Conservation (phyloP, 306 rosid genomes). For the Vigna radiata region DNA sequence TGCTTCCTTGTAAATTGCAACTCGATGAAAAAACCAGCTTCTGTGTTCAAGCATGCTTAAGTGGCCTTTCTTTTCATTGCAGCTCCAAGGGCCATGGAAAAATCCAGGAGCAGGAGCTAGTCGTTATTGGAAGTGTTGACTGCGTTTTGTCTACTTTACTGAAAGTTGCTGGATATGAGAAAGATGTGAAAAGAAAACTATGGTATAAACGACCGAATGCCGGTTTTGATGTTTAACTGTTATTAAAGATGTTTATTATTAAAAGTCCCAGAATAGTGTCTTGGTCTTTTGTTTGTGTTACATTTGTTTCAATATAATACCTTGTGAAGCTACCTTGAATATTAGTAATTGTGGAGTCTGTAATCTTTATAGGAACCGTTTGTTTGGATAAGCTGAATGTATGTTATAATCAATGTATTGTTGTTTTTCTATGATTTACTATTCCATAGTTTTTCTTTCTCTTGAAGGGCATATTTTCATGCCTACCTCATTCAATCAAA, state of each 20-base stretch:
- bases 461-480: background rate
- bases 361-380: slow-evolving; percentile 50
- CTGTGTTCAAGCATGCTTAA: slow-evolving; percentile 16
- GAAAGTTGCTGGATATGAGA: slow-evolving; percentile 13
- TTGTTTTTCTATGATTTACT: slow-evolving; percentile 33
- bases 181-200: slow-evolving; percentile 35
- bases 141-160: slow-evolving; percentile 40
- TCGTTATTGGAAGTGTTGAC: slow-evolving; percentile 36
- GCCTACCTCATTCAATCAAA: background rate
- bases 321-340: slow-evolving; percentile 50
- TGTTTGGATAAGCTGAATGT: slow-evolving; percentile 51
- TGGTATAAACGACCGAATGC: slow-evolving; percentile 46
- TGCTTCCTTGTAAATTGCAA: slow-evolving; percentile 11
- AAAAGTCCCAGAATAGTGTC: slow-evolving; percentile 38
- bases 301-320: slow-evolving; percentile 50
- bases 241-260: slow-evolving; percentile 51
- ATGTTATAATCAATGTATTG: slow-evolving; percentile 39
- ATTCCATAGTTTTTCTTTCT: background rate
- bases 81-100: slow-evolving; percentile 64
- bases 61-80: slow-evolving; percentile 33
- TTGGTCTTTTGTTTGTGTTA: slow-evolving; percentile 39
- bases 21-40: background rate
- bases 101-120: slow-evolving; percentile 56
- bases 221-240: slow-evolving; percentile 46
- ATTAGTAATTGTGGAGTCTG: slow-evolving; percentile 57